phyloP scores from a whole-genome alignment of 768 basidiomycete species.

The Pleurotus ostreatus region DNA sequence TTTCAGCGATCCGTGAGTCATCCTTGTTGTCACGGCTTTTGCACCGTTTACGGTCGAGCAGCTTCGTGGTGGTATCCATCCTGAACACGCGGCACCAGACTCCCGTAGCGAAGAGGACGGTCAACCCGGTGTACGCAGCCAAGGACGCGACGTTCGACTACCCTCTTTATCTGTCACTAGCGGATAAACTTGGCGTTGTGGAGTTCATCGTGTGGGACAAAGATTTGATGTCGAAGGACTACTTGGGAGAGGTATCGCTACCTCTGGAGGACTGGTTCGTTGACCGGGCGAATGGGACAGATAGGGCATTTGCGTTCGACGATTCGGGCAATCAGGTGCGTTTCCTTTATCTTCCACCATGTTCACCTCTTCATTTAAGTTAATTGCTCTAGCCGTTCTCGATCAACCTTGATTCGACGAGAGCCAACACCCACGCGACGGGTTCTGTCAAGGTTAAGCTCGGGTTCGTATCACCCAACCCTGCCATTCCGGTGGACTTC shows the following conservation, averaged over 20 bases:
- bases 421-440: slow-evolving; percentile 33
- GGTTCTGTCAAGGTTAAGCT: slow-evolving; percentile 42
- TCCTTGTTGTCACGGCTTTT: background rate
- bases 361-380: background rate
- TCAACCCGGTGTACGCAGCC: slow-evolving; percentile 61
- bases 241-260: slow-evolving; percentile 83
- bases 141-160: slow-evolving; percentile 88
- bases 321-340: slow-evolving; percentile 68
- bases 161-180: slow-evolving; percentile 74
- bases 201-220: slow-evolving; percentile 95
- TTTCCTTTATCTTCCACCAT: slow-evolving; percentile 8
- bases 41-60: slow-evolving; percentile 21
- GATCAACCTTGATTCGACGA: slow-evolving; percentile 36
- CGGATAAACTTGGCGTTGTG: slow-evolving; percentile 66
- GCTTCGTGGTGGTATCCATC: slow-evolving; percentile 67
- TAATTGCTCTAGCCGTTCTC: slow-evolving; percentile 26
- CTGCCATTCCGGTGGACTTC: slow-evolving; percentile 42
- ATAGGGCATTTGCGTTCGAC: slow-evolving; percentile 47
- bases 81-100: slow-evolving; percentile 63
- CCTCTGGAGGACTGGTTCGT: slow-evolving; percentile 81
- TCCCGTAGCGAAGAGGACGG: slow-evolving; percentile 66
- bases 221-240: slow-evolving; percentile 87
- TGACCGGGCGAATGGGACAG: slow-evolving; percentile 22
- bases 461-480: slow-evolving; percentile 44
- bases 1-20: slow-evolving; percentile 73